Conservation (phyloP, 306 rosid genomes). For the Casuarina glauca region DNA sequence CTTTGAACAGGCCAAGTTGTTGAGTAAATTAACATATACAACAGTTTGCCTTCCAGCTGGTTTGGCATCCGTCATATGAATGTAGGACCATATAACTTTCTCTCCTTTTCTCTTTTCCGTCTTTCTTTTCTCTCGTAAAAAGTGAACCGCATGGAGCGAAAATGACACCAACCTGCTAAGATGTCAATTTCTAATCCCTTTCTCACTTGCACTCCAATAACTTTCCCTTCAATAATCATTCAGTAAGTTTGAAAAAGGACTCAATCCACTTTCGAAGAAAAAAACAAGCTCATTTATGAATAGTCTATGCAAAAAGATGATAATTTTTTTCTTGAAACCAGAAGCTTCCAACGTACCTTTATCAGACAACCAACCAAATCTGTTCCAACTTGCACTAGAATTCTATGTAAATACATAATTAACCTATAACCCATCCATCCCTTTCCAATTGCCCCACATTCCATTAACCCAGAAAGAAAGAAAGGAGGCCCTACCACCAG, state of each 20-base stretch:
- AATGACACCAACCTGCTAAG: slow-evolving; percentile 20
- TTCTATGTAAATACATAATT: slow-evolving; percentile 52
- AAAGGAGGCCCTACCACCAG: slow-evolving; percentile 45
- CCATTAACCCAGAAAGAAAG: slow-evolving; percentile 50
- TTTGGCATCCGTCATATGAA: neutral
- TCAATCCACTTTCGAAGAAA: slow-evolving; percentile 33
- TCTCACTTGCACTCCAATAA: slow-evolving; percentile 28
- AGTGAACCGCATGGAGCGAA: slow-evolving; percentile 16
- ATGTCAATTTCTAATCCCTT: slow-evolving; percentile 29
- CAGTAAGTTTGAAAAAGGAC: slow-evolving; percentile 29
- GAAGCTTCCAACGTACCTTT: slow-evolving; percentile 58
- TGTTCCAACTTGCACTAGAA: slow-evolving; percentile 55
- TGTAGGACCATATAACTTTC: neutral
- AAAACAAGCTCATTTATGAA: slow-evolving; percentile 19
- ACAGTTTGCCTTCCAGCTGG: neutral
- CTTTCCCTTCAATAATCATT: slow-evolving; percentile 27
- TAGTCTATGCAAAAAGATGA: slow-evolving; percentile 5
- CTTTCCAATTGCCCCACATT: slow-evolving; percentile 52
- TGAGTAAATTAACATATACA: neutral
- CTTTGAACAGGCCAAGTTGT: neutral
- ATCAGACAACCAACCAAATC: slow-evolving; percentile 47
- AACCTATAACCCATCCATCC: slow-evolving; percentile 30
- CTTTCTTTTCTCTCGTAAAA: neutral
- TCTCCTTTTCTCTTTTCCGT: neutral
- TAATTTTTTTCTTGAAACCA: slow-evolving; percentile 29